Percentiles rank a stretch among this genome's conserved stretches.
Evolutionary conservation across 2,329 filamentous ascomycete genomes (phyloP).

Genomic region (Microsporum ferrugineum): DNA sequence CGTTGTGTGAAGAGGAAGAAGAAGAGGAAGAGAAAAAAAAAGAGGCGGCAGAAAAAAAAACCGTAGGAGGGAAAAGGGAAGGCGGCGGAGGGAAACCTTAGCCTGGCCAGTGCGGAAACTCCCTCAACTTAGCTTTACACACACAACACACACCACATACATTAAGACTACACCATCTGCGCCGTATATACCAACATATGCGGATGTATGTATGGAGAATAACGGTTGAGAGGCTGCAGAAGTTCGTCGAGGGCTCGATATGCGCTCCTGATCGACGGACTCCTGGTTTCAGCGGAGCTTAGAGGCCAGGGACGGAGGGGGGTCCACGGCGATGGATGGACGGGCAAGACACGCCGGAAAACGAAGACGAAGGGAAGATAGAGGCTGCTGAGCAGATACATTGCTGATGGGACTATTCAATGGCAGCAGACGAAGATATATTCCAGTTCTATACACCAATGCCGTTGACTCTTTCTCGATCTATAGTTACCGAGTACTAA

Average conservation of each 20-base stretch:
- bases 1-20: neutral
- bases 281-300: neutral
- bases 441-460: neutral
- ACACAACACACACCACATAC: neutral
- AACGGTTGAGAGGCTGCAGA: neutral
- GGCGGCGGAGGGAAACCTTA: constrained; percentile 8
- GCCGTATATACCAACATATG: too few relatives aligned
- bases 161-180: too few relatives aligned
- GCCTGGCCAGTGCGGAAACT: neutral
- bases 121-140: neutral
- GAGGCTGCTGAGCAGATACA: neutral
- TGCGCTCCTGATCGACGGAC: neutral
- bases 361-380: neutral
- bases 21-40: neutral
- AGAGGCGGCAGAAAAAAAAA: neutral
- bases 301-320: neutral
- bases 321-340: neutral
- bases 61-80: constrained; percentile 5
- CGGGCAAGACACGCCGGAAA: neutral
- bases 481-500: neutral
- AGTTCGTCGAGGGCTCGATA: neutral
- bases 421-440: neutral
- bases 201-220: neutral
- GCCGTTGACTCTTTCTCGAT: neutral
- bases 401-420: neutral